These are phyloP conservation scores for Neckera pumila DNA, from an alignment of 225 moss, liverwort and hornwort genomes.

Conservation along the genomic window DNA sequence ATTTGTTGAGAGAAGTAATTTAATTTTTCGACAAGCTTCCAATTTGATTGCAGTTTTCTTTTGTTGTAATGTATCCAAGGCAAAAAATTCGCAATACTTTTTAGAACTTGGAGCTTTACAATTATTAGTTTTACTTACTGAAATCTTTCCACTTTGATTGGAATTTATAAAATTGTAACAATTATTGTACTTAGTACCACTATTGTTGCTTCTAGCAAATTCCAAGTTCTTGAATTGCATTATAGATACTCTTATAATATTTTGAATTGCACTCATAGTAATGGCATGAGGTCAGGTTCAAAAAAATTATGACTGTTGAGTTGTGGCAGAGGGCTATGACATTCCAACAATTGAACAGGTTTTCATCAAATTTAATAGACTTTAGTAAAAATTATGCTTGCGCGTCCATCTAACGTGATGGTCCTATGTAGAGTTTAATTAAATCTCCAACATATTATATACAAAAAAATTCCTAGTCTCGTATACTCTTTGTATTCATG, in stretches of 20 bases:
- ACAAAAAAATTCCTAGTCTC: background rate
- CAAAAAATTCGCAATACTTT: background rate
- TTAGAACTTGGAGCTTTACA: too few species aligned
- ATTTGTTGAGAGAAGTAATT: background rate
- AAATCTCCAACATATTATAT: background rate
- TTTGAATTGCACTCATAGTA: too few species aligned
- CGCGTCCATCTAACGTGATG: background rate
- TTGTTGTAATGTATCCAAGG: background rate
- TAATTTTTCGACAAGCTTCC: background rate
- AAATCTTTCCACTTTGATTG: too few species aligned
- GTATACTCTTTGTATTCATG: background rate
- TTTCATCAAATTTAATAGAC: background rate
- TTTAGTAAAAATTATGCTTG: background rate
- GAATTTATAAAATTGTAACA: too few species aligned
- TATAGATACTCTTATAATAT: too few species aligned
- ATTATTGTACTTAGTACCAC: too few species aligned
- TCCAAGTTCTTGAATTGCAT: too few species aligned
- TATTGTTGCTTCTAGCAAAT: too few species aligned
- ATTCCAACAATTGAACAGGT: constrained; percentile 2
- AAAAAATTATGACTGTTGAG: background rate
- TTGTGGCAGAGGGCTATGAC: constrained; percentile 30
- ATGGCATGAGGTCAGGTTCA: too few species aligned
- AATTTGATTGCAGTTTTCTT: background rate
- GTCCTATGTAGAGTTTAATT: background rate
- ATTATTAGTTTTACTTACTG: too few species aligned